Evolutionary conservation across 108 stramenopile genomes (phyloP).

Genomic region (Cyclostephanos tholiformis): DNA sequence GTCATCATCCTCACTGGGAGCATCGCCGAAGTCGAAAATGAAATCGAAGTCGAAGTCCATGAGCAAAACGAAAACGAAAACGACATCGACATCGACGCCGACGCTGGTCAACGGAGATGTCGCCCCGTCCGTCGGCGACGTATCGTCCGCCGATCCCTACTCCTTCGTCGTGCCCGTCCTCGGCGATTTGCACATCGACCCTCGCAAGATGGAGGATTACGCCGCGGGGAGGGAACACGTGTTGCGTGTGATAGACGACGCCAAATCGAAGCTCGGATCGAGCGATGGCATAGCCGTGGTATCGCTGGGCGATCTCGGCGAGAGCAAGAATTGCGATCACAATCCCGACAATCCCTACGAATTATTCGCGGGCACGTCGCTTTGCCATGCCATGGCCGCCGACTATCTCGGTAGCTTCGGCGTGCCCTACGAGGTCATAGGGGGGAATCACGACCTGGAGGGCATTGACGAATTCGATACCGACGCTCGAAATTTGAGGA

Average conservation of each 20-base stretch:
- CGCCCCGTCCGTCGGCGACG: too few relatives aligned
- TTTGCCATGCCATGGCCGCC: constrained; percentile 57
- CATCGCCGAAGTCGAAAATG: too few relatives aligned
- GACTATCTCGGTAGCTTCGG: constrained; percentile 59
- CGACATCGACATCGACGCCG: too few relatives aligned
- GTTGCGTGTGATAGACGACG: constrained; percentile 43
- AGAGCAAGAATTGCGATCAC: constrained; percentile 45
- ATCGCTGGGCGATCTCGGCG: constrained; percentile 50
- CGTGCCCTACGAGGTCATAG: constrained; percentile 53
- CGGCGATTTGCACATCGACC: constrained; percentile 66
- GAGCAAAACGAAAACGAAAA: too few relatives aligned
- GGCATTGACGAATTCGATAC: constrained; percentile 92
- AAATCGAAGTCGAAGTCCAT: too few relatives aligned
- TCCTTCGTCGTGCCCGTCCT: constrained; percentile 49
- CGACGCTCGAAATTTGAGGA: constrained; percentile 80
- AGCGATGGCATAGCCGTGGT: constrained; percentile 29
- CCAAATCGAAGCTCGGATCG: constrained; percentile 6
- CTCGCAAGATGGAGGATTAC: constrained; percentile 55
- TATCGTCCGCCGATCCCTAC: too few relatives aligned
- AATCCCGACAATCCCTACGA: constrained; percentile 38
- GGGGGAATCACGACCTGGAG: constrained; percentile 88
- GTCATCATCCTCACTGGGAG: too few relatives aligned
- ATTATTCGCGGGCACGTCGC: constrained; percentile 59
- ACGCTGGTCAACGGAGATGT: too few relatives aligned
- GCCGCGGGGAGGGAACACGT: constrained; percentile 26